Conservation (phyloP, 1,284 basidiomycete genomes). For the Ustilago shanxiensis region DNA sequence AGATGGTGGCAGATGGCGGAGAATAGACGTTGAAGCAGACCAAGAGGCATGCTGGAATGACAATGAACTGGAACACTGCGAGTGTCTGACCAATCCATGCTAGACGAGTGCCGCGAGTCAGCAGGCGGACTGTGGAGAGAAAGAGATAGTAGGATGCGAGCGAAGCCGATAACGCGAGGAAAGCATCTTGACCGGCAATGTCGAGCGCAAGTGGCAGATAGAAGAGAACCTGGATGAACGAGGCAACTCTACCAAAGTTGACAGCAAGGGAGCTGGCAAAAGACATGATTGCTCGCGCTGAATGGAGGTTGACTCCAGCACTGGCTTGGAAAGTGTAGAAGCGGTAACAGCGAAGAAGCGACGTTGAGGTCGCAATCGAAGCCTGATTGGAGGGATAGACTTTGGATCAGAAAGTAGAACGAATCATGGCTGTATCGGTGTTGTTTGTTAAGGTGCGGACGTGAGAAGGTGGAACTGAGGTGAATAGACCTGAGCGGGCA, state of each 20-base stretch:
- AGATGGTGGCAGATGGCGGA: slow-evolving; percentile 56
- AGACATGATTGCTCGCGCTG: slow-evolving; percentile 25
- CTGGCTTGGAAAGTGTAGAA: not conserved
- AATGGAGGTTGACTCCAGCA: not conserved
- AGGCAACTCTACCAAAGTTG: slow-evolving; percentile 58
- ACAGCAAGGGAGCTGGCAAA: slow-evolving; percentile 41
- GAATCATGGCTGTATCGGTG: not conserved
- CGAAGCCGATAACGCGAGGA: slow-evolving; percentile 66
- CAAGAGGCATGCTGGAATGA: slow-evolving; percentile 64
- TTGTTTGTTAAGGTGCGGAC: not conserved
- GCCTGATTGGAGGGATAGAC: not conserved
- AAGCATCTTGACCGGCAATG: slow-evolving; percentile 67
- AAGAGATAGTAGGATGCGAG: slow-evolving; percentile 66
- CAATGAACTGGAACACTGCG: slow-evolving; percentile 64
- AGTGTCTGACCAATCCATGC: slow-evolving; percentile 58
- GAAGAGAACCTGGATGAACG: slow-evolving; percentile 66
- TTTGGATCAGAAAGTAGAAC: not conserved
- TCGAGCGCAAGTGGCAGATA: slow-evolving; percentile 68
- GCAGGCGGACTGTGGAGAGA: slow-evolving; percentile 60
- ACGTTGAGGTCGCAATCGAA: not conserved
- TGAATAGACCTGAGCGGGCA: slow-evolving; percentile 4
- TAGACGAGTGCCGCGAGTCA: slow-evolving; percentile 52
- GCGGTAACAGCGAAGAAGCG: not conserved
- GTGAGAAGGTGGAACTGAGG: slow-evolving; percentile 2
- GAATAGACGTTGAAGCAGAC: slow-evolving; percentile 66